phyloP scores from a whole-genome alignment of 495 filamentous ascomycete species.

The Hypoxylon crocopeplum region DNA sequence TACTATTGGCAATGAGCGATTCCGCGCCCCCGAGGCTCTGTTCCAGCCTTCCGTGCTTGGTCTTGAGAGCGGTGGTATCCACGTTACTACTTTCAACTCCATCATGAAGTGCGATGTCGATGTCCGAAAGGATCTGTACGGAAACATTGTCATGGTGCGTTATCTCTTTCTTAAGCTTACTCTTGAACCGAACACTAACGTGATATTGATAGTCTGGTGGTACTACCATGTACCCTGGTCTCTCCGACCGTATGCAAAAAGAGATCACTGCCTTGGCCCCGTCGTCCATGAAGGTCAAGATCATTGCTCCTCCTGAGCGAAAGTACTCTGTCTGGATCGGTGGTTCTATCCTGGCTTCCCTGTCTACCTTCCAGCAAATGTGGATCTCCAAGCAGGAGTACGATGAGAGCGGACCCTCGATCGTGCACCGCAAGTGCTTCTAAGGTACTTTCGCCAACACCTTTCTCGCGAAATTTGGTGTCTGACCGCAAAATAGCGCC shows the following conservation, averaged over 20 bases:
- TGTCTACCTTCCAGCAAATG: constrained; percentile 99
- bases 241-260: constrained; percentile 99
- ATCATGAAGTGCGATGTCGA: constrained; percentile 99
- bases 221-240: constrained; percentile 99
- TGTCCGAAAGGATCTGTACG: constrained; percentile 98
- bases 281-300: constrained; percentile 99
- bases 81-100: constrained; percentile 99
- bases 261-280: constrained; percentile 99
- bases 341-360: constrained; percentile 98
- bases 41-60: constrained; percentile 98
- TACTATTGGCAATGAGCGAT: constrained; percentile 99
- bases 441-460: constrained; percentile 65
- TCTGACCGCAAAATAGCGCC: constrained; percentile 8
- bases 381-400: constrained; percentile 99
- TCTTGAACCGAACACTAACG: constrained; percentile 32
- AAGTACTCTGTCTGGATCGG: constrained; percentile 99
- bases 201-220: constrained; percentile 78
- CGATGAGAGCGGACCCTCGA: constrained; percentile 98
- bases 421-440: constrained; percentile 99
- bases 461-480: neutral
- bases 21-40: constrained; percentile 98
- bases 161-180: neutral
- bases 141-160: constrained; percentile 99
- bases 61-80: constrained; percentile 98
- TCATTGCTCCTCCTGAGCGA: constrained; percentile 95